Evolutionary conservation across 176 grass and related monocot genomes (phyloP).

Genomic region (Leersia perrieri): DNA sequence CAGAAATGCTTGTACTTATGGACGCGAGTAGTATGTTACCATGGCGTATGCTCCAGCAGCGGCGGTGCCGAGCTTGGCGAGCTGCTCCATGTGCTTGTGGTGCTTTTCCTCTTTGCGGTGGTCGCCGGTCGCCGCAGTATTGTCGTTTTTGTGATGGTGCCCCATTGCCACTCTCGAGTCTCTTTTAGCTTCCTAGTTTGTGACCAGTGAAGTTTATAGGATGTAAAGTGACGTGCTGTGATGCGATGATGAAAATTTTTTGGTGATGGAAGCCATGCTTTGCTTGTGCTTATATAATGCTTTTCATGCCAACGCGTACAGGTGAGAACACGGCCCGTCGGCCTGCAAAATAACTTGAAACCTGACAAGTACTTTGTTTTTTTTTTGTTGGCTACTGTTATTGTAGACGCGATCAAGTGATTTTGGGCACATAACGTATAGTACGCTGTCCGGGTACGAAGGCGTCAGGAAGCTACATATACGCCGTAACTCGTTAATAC

Average conservation of each 20-base stretch:
- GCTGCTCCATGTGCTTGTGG: conserved; percentile 58
- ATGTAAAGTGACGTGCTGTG: too few species aligned
- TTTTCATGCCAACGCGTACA: neutral
- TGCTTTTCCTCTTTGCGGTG: conserved; percentile 49
- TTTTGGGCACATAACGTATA: neutral
- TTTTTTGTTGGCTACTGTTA: neutral
- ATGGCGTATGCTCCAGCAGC: conserved; percentile 28
- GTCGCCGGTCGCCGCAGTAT: neutral
- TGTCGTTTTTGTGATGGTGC: neutral
- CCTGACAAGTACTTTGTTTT: neutral
- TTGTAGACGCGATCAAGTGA: neutral
- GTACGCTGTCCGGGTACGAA: neutral
- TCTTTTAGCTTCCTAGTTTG: neutral
- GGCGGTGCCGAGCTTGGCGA: conserved; percentile 30
- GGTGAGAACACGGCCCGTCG: neutral
- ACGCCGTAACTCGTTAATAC: neutral
- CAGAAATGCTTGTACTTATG: neutral
- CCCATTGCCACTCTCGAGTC: neutral
- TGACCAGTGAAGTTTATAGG: neutral
- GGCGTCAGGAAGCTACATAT: neutral
- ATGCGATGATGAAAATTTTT: too few species aligned
- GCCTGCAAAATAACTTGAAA: neutral
- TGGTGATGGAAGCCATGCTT: too few species aligned
- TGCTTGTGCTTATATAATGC: neutral
- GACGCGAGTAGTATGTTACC: neutral